phyloP scores from a whole-genome alignment of 2,329 filamentous ascomycete species.

The Sarocladium oryzae region DNA sequence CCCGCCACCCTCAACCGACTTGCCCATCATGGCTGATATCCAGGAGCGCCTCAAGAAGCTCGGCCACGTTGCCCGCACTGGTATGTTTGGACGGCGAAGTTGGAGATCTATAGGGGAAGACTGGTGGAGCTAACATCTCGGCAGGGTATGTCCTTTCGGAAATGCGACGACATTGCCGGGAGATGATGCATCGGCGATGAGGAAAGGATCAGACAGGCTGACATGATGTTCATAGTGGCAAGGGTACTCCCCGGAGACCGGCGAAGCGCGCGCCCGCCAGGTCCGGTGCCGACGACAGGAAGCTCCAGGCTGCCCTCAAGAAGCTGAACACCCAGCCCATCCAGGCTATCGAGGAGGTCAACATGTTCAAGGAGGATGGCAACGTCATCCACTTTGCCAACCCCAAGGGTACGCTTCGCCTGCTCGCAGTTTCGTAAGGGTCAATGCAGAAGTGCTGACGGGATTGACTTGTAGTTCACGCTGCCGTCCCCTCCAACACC shows the following conservation, averaged over 20 bases:
- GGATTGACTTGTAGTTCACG: constrained; percentile 63
- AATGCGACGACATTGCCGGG: constrained; percentile 4
- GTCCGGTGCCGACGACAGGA: constrained; percentile 97
- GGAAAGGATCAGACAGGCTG: constrained; percentile 10
- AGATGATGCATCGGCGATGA: neutral
- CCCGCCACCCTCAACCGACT: constrained; percentile 22
- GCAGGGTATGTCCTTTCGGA: constrained; percentile 31
- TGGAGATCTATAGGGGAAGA: neutral
- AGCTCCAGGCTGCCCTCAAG: constrained; percentile 94
- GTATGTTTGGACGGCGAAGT: constrained; percentile 43
- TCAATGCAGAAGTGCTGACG: constrained; percentile 11
- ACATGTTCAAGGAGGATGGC: constrained; percentile 99
- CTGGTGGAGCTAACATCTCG: constrained; percentile 2
- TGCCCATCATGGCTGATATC: constrained; percentile 45
- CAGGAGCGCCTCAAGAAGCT: constrained; percentile 57
- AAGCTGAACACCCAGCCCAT: constrained; percentile 99
- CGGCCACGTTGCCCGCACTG: constrained; percentile 51
- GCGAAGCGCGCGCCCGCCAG: constrained; percentile 96
- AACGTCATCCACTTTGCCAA: constrained; percentile 99
- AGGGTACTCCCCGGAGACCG: constrained; percentile 96
- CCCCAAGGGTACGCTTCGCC: constrained; percentile 73
- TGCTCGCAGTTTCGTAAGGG: neutral
- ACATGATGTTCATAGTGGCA: constrained; percentile 55
- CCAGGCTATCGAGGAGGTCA: constrained; percentile 99
- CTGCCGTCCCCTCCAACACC: constrained; percentile 94